Evolutionary conservation across 2,329 filamentous ascomycete genomes (phyloP).

Genomic region (Tetracladium maxilliforme): DNA sequence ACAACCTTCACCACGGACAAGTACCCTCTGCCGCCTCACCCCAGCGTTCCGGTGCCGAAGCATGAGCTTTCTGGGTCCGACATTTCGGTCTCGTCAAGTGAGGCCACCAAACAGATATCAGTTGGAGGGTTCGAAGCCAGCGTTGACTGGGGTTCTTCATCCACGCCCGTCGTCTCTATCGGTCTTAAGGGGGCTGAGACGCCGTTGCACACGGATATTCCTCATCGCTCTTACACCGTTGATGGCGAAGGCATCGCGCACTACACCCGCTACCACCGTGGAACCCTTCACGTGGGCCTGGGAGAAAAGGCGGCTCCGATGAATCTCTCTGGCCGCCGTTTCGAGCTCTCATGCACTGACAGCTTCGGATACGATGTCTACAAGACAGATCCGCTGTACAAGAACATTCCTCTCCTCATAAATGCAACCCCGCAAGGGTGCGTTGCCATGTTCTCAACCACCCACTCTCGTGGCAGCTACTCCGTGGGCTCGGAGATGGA

Average conservation of each 20-base stretch:
- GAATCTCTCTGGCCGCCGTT: conserved; percentile 52
- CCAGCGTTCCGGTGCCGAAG: conserved; percentile 34
- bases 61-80: conserved; percentile 17
- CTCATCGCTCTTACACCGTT: conserved; percentile 48
- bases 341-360: conserved; percentile 54
- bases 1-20: conserved; percentile 48
- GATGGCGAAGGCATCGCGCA: conserved; percentile 48
- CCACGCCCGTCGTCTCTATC: conserved; percentile 41
- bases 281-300: conserved; percentile 52
- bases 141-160: conserved; percentile 44
- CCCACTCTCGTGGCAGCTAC: conserved; percentile 48
- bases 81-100: conserved; percentile 12
- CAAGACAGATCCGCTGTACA: conserved; percentile 58
- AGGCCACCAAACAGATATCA: conserved; percentile 21
- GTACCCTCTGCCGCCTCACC: conserved; percentile 51
- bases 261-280: conserved; percentile 46
- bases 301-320: conserved; percentile 62
- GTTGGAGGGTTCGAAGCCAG: conserved; percentile 33
- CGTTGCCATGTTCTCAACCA: conserved; percentile 53
- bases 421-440: conserved; percentile 50
- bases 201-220: conserved; percentile 46
- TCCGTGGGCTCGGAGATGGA: conserved; percentile 60
- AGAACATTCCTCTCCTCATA: conserved; percentile 60
- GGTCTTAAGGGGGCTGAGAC: conserved; percentile 30
- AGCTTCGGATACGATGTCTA: conserved; percentile 62